Evolutionary conservation across 1,139 yeast genomes (phyloP).

Genomic region (Yamadazyma aaseri): DNA sequence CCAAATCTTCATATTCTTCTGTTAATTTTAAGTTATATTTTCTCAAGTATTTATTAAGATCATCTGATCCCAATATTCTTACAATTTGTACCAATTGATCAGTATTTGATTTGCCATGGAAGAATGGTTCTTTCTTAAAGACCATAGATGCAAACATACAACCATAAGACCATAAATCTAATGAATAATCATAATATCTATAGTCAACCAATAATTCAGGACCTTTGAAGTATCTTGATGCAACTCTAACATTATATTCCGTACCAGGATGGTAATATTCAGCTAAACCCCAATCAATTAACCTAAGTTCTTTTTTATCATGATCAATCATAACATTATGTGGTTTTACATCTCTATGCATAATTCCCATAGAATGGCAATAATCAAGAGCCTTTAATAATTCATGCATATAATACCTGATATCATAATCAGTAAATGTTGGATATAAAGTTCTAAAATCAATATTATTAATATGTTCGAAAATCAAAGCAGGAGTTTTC

Average conservation of each 20-base stretch:
- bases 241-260: slow-evolving; percentile 95
- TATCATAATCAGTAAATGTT: slow-evolving; percentile 79
- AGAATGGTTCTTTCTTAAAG: slow-evolving; percentile 94
- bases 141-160: slow-evolving; percentile 98
- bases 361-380: slow-evolving; percentile 96
- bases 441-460: slow-evolving; percentile 92
- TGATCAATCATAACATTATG: slow-evolving; percentile 99
- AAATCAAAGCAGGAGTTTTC: slow-evolving; percentile 90
- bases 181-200: slow-evolving; percentile 89
- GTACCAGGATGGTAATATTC: slow-evolving; percentile 95
- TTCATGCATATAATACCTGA: slow-evolving; percentile 86
- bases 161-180: slow-evolving; percentile 96
- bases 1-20: slow-evolving; percentile 80
- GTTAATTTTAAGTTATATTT: slow-evolving; percentile 78
- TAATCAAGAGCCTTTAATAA: slow-evolving; percentile 86
- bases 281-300: slow-evolving; percentile 98
- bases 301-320: slow-evolving; percentile 61
- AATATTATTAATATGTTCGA: slow-evolving; percentile 86
- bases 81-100: slow-evolving; percentile 96
- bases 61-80: slow-evolving; percentile 88
- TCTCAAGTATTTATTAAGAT: slow-evolving; percentile 65
- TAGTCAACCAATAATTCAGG: slow-evolving; percentile 95
- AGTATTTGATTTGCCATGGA: slow-evolving; percentile 94
- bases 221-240: slow-evolving; percentile 96
- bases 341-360: slow-evolving; percentile 98